Evolutionary conservation across 371 early-diverging fungal genomes (phyloP).

Genomic region (Apophysomyces elegans): DNA sequence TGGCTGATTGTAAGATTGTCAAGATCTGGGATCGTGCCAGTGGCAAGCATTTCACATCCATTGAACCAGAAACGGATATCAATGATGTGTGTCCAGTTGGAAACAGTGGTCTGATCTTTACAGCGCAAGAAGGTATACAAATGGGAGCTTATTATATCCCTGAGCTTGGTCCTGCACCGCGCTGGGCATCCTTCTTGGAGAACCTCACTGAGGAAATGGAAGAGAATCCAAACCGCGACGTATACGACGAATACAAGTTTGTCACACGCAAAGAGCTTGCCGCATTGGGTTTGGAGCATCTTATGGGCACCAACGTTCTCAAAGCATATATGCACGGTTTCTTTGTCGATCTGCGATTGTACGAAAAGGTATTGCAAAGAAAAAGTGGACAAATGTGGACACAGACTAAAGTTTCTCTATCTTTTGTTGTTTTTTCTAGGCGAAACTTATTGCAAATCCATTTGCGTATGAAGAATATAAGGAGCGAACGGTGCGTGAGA

Average conservation of each 20-base stretch:
- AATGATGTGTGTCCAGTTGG: slow-evolving; percentile 90
- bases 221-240: slow-evolving; percentile 82
- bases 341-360: slow-evolving; percentile 94
- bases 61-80: slow-evolving; percentile 91
- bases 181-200: slow-evolving; percentile 96
- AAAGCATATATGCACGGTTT: slow-evolving; percentile 99
- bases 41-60: slow-evolving; percentile 86
- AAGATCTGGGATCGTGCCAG: slow-evolving; percentile 90
- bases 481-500: slow-evolving; percentile 74
- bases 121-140: slow-evolving; percentile 94
- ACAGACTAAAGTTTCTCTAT: background rate
- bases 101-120: slow-evolving; percentile 89
- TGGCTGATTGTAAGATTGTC: slow-evolving; percentile 89
- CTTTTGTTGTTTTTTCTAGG: slow-evolving; percentile 33
- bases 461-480: slow-evolving; percentile 96
- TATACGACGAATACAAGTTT: slow-evolving; percentile 98
- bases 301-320: slow-evolving; percentile 92
- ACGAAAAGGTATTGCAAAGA: slow-evolving; percentile 71
- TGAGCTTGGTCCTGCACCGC: slow-evolving; percentile 93
- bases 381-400: background rate
- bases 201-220: slow-evolving; percentile 98
- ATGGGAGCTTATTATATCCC: slow-evolving; percentile 96
- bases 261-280: slow-evolving; percentile 90
- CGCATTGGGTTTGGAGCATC: slow-evolving; percentile 88
- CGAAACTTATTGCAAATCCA: slow-evolving; percentile 94